phyloP scores from a whole-genome alignment of 2,329 filamentous ascomycete genomes.

The Fusarium siculi region DNA sequence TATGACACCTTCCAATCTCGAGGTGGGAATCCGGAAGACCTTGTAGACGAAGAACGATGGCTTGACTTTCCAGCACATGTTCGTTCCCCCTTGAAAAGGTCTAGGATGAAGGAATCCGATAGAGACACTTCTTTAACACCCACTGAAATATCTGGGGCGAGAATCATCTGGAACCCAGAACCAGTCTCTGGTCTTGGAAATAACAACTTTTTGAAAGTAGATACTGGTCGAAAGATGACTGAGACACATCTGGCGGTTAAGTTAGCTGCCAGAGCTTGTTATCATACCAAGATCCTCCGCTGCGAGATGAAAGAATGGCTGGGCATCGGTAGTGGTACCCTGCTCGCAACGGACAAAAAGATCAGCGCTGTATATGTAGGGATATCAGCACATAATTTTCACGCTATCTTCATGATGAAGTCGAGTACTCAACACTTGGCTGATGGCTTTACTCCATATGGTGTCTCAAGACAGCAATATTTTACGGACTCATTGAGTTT shows the following conservation, averaged over 20 bases:
- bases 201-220: not conserved
- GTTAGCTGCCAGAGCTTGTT: not conserved
- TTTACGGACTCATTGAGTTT: rapidly evolving
- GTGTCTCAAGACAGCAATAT: rapidly evolving
- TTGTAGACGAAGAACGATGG: not conserved
- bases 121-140: not conserved
- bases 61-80: not conserved
- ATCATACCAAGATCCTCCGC: rapidly evolving
- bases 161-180: not conserved
- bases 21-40: rapidly evolving
- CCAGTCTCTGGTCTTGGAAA: not conserved
- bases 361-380: not conserved
- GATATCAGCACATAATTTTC: not conserved
- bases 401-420: not conserved
- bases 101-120: not conserved
- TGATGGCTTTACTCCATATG: rapidly evolving
- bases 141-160: not conserved
- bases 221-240: not conserved
- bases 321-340: rapidly evolving
- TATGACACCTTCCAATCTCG: rapidly evolving
- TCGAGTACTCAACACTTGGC: not conserved
- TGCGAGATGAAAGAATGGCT: rapidly evolving
- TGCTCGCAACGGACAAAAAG: too few relatives aligned
- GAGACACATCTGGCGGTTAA: not conserved
- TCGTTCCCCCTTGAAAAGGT: too few relatives aligned